Percentiles rank a stretch among this genome's conserved stretches.
Conservation (phyloP, 1,139 yeast genomes). For the Saccharomycopsis hybrid region DNA sequence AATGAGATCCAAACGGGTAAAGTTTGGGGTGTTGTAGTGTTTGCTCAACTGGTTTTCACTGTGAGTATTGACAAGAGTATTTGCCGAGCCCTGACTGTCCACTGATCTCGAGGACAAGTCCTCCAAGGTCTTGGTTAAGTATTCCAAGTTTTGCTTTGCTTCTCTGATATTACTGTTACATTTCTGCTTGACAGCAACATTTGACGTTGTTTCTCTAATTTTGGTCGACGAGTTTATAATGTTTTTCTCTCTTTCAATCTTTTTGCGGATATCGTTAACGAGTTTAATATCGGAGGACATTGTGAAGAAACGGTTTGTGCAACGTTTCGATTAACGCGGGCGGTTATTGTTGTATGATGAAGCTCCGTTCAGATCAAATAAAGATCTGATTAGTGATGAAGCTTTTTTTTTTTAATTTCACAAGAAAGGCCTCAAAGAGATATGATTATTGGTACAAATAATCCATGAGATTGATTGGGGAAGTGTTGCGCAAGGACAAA, state of each 20-base stretch:
- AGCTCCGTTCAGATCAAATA: too few relatives aligned
- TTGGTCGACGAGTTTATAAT: constrained; percentile 83
- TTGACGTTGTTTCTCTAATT: constrained; percentile 69
- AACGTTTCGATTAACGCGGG: too few relatives aligned
- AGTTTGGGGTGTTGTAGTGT: constrained; percentile 34
- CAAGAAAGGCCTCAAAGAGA: too few relatives aligned
- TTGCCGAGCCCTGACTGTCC: background rate
- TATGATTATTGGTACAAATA: too few relatives aligned
- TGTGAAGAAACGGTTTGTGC: too few relatives aligned
- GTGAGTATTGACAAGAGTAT: background rate
- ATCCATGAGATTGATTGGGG: too few relatives aligned
- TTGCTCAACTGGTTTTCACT: background rate
- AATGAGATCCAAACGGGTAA: constrained; percentile 70
- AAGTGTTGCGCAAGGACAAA: too few relatives aligned
- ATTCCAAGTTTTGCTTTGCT: constrained; percentile 85
- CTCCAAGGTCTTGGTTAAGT: constrained; percentile 69
- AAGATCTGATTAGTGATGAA: too few relatives aligned
- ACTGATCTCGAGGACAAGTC: constrained; percentile 35
- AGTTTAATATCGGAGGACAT: constrained; percentile 21
- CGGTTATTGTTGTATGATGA: too few relatives aligned
- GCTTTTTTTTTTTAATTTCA: too few relatives aligned
- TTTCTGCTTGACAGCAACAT: constrained; percentile 77
- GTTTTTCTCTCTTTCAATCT: constrained; percentile 82
- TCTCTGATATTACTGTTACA: constrained; percentile 89
- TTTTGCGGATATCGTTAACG: constrained; percentile 61